Conservation (phyloP, 805 yeast genomes). For the Saccharomycopsis sp. region DNA sequence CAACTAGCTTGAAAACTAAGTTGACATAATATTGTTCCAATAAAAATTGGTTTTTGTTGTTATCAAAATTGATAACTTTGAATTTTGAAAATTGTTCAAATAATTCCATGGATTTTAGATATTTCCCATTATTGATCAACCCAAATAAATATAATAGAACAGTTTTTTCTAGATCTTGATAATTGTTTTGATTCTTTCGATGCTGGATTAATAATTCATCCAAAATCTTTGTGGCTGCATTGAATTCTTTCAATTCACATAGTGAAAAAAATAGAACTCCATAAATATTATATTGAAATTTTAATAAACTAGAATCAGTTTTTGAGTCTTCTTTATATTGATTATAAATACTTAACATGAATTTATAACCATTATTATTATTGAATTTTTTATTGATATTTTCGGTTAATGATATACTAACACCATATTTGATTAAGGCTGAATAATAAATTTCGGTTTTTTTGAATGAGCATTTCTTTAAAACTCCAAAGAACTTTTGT, state of each 20-base stretch:
- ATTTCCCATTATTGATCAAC: slow-evolving; percentile 5
- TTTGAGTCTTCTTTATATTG: slow-evolving; percentile 7
- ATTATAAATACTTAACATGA: slow-evolving; percentile 9
- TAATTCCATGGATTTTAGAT: slow-evolving; percentile 6
- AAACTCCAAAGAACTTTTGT: slow-evolving; percentile 7
- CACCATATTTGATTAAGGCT: slow-evolving; percentile 12
- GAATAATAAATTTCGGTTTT: slow-evolving; percentile 14
- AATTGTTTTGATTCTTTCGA: background rate
- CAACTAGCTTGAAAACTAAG: too few species aligned
- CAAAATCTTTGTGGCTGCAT: slow-evolving; percentile 14
- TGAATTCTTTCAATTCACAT: slow-evolving; percentile 10
- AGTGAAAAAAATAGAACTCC: slow-evolving; percentile 12
- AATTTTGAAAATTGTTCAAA: slow-evolving; percentile 10
- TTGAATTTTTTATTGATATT: too few species aligned
- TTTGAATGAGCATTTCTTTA: slow-evolving; percentile 4
- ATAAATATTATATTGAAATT: slow-evolving; percentile 15
- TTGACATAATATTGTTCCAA: too few species aligned
- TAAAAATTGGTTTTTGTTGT: too few species aligned
- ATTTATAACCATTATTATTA: background rate
- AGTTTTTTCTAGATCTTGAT: slow-evolving; percentile 9
- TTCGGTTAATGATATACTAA: background rate
- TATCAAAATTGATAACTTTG: too few species aligned
- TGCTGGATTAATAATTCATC: slow-evolving; percentile 12
- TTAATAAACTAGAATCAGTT: slow-evolving; percentile 2
- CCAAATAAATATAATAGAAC: slow-evolving; percentile 12